phyloP scores from a whole-genome alignment of 2,329 filamentous ascomycete genomes.

The Orbilia oligospora region DNA sequence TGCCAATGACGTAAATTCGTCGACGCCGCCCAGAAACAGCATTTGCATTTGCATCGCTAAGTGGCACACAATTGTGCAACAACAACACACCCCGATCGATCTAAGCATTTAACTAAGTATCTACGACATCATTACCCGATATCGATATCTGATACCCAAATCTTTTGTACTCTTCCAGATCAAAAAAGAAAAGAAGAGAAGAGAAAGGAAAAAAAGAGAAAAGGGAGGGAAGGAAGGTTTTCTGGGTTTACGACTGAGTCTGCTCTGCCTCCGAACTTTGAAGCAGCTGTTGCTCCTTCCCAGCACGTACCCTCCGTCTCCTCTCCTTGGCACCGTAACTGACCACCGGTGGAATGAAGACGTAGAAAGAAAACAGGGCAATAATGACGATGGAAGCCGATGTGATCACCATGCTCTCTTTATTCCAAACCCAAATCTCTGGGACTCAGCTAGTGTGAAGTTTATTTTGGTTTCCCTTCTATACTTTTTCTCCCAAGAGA shows the following conservation, averaged over 20 bases:
- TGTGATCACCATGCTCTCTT: conserved; percentile 48
- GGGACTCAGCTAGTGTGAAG: not conserved
- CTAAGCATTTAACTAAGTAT: no score
- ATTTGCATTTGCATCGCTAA: conserved; percentile 10
- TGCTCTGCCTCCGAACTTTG: conserved; percentile 9
- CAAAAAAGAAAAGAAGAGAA: conserved; percentile 7
- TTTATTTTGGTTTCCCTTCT: not conserved
- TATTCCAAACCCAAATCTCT: not conserved
- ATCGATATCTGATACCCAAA: not conserved
- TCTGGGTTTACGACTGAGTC: not conserved
- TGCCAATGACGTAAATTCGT: conserved; percentile 19
- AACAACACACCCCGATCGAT: not conserved
- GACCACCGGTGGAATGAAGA: conserved; percentile 43
- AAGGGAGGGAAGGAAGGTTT: conserved; percentile 5
- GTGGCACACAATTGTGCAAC: conserved; percentile 14
- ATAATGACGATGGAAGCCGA: conserved; percentile 47
- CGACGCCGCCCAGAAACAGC: not conserved
- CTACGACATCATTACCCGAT: no score
- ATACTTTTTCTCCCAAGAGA: not conserved
- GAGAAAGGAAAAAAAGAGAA: not conserved
- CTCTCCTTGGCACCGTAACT: conserved; percentile 37
- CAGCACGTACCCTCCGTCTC: conserved; percentile 8
- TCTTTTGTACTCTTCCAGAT: conserved; percentile 6
- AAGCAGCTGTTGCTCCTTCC: conserved; percentile 24
- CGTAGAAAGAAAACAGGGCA: conserved; percentile 58